These are phyloP conservation scores for Trichothecium sympodiale DNA, from an alignment of 2,329 filamentous ascomycete species.

Conservation along the genomic window DNA sequence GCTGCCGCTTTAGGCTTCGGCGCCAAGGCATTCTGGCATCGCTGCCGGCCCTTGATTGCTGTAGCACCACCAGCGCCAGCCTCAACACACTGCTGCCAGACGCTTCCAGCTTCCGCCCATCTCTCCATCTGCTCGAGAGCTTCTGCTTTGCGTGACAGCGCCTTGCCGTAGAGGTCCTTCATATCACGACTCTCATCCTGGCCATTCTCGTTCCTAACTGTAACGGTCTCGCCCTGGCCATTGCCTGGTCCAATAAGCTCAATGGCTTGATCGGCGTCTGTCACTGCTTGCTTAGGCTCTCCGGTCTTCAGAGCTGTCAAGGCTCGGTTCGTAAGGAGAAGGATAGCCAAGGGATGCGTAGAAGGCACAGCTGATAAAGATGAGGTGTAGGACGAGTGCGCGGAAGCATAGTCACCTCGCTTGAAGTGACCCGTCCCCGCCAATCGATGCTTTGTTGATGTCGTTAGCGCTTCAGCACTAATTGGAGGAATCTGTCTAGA, in stretches of 20 bases:
- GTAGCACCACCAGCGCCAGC: conserved; percentile 75
- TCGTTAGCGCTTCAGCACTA: conserved; percentile 57
- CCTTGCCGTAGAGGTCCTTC: conserved; percentile 89
- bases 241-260: conserved; percentile 66
- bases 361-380: conserved; percentile 66
- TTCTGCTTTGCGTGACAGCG: conserved; percentile 87
- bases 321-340: conserved; percentile 86
- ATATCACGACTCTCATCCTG: conserved; percentile 65
- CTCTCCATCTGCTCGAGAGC: conserved; percentile 91
- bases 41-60: conserved; percentile 73
- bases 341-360: conserved; percentile 71
- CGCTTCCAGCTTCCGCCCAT: conserved; percentile 70
- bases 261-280: conserved; percentile 73
- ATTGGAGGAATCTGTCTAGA: conserved; percentile 54
- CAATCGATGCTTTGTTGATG: conserved; percentile 67
- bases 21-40: conserved; percentile 78
- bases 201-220: conserved; percentile 47
- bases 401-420: conserved; percentile 80
- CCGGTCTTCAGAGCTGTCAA: conserved; percentile 86
- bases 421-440: conserved; percentile 87
- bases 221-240: conserved; percentile 71
- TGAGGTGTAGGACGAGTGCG: conserved; percentile 70
- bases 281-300: conserved; percentile 76
- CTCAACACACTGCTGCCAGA: conserved; percentile 78
- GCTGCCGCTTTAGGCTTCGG: conserved; percentile 47